Evolutionary conservation across 805 yeast genomes (phyloP), one percentile per base, ranked within the genome.

Genomic region (Wickerhamiella hasegawae): DNA sequence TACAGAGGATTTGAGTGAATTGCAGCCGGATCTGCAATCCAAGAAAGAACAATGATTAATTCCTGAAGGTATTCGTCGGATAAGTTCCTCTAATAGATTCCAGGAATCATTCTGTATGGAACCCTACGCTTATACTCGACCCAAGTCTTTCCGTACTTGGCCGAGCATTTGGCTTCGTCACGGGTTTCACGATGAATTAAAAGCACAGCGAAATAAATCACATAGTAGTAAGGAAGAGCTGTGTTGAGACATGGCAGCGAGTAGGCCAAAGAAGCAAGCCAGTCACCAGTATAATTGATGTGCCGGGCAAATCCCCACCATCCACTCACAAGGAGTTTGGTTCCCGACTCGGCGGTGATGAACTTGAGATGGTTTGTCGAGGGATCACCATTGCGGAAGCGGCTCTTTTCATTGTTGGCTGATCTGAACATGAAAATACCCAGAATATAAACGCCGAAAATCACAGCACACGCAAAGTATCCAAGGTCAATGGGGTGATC

Each of bases 291-390:
- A 57, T 90, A 90, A 53, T 90, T 90, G 52, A 82, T 83, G 55
- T 90, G 98, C 45, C 93, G 94, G 5, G 94, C 74, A 15, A 65
- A 55, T 2, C 78, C 79, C 98, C 98, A 90, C 98, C 97, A 90
- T 3, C 97, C 95, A 49, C 83, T 90, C 36, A 74, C 69, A 31
- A 90, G 60, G 43, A 90, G 66, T 50, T 71, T 79, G 18, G 94
- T 76, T 1, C 93, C 93, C 12, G 78, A 71, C 21, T 67, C 62
- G 0, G 96, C 77, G 43, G 69, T 60, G 40, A 90, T 79, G 36
- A 70, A 74, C 42, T 71, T 68, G 58, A 83, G 60, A 50, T 81
- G 73, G 28, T 65, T 57, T n/a, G 59, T 48, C 2, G 64, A 53
- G 39, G 84, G 65, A 45, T 76, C 69, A 12, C 94, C 94, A 42